Base-by-base conservation (phyloP, 176 grass and related monocot genomes). In the Rhynchospora tenuis region DNA sequence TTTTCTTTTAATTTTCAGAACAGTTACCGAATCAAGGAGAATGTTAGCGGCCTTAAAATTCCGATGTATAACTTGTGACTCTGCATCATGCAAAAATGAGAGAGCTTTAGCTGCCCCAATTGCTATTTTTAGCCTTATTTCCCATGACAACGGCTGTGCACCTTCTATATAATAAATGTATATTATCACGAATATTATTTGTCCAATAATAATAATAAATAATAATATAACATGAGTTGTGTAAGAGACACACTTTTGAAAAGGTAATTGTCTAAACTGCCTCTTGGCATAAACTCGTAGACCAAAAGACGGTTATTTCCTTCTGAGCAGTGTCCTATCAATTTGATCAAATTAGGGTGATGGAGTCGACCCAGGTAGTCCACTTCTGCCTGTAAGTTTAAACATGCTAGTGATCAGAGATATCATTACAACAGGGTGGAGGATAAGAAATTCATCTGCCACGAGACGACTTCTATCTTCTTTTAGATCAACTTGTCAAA, bases 21-120 rank as follows among this genome's bases (percentile, higher is more conserved):
- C 3, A 59, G 52, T 64, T 65, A 99, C 97, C 86, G 91, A 93
- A 87, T 96, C 97, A n/a, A 99, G 97, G 2, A 99, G 93, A 83
- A 99, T 92, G 80, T 95, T 99, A 16, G 97, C 93, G 77, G 97
- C 93, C 85, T 95, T 99, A 69, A 99, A 91, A 92, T 95, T 93
- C 9, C 97, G 93, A 78, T 96, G 96, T 90, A 99, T 99, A 59
- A 99, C 88, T 93, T 93, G 89, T 58, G 87, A 87, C 84, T 99
- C 89, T 22, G 91, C 87, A 77, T 98, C 86, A 64, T 99, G 97
- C 82, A 99, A 85, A 89, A 99, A 99, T 38, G 97, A 89, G 60
- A 99, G 90, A 55, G 93, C 97, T 87, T 87, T 96, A 83, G 97
- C 97, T 64, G 93, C 91, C 73, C 91, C 97, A 51, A 96, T 89